phyloP scores from a whole-genome alignment of 768 basidiomycete genomes.

The Russula griseocarnosa region DNA sequence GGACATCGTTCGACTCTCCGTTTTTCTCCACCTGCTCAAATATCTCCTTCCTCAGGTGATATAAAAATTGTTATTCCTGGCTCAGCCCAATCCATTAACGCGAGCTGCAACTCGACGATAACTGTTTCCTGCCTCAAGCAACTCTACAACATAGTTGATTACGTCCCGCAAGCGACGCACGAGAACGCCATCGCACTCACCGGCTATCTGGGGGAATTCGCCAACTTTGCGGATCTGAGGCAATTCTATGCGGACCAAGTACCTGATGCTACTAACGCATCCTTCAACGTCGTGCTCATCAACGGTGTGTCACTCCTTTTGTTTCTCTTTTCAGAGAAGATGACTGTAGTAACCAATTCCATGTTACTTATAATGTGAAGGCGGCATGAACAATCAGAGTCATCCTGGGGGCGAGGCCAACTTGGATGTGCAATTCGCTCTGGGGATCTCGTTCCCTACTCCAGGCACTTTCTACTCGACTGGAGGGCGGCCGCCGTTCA shows the following conservation, averaged over 20 bases:
- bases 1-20: slow-evolving; percentile 40
- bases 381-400: slow-evolving; percentile 58
- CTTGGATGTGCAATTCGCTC: slow-evolving; percentile 64
- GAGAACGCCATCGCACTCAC: slow-evolving; percentile 37
- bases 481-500: slow-evolving; percentile 56
- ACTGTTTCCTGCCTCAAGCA: slow-evolving; percentile 37
- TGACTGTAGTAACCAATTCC: background rate
- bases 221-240: slow-evolving; percentile 35
- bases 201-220: slow-evolving; percentile 37
- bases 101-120: slow-evolving; percentile 38
- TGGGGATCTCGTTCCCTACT: slow-evolving; percentile 60
- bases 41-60: background rate
- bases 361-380: slow-evolving; percentile 28
- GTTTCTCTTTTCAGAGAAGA: background rate
- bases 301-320: slow-evolving; percentile 41
- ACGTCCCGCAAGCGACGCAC: slow-evolving; percentile 28
- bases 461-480: slow-evolving; percentile 60
- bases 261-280: slow-evolving; percentile 38
- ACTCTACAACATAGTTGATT: slow-evolving; percentile 37
- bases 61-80: slow-evolving; percentile 5
- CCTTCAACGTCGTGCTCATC: slow-evolving; percentile 52
- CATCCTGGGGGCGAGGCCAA: slow-evolving; percentile 62
- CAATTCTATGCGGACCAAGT: slow-evolving; percentile 34
- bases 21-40: slow-evolving; percentile 18
- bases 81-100: slow-evolving; percentile 27